Percentiles rank a stretch among this genome's conserved stretches.
These are phyloP conservation scores for Marsdenia floribunda DNA, from an alignment of 257 asterid genomes.

Conservation along the genomic window DNA sequence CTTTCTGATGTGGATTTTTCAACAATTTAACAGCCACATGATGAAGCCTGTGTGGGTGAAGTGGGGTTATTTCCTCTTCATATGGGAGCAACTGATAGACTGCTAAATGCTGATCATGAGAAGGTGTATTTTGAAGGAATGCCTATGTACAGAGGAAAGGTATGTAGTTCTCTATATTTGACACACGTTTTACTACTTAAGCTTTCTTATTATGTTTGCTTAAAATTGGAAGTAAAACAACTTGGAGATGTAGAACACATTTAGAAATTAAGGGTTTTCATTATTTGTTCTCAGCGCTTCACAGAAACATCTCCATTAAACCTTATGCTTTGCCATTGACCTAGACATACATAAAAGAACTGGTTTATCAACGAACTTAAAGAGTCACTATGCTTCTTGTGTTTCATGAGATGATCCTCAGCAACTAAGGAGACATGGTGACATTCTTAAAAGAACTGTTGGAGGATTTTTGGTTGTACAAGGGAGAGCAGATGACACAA, in stretches of 20 bases:
- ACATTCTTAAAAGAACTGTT: conserved; percentile 60
- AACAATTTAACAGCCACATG: conserved; percentile 52
- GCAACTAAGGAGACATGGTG: conserved; percentile 96
- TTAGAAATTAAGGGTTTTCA: not conserved
- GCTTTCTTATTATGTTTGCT: not conserved
- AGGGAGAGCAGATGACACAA: conserved; percentile 96
- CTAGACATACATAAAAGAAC: not conserved
- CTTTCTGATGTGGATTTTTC: conserved; percentile 6
- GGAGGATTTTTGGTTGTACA: conserved; percentile 69
- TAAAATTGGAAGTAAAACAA: not conserved
- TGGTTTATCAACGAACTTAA: too few species aligned
- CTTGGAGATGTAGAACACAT: not conserved
- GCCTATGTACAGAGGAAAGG: conserved; percentile 81
- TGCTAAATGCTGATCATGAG: conserved; percentile 84
- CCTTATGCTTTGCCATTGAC: not conserved
- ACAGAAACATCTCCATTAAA: not conserved
- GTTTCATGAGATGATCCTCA: conserved; percentile 18
- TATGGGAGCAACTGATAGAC: conserved; percentile 77
- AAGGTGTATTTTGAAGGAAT: conserved; percentile 85
- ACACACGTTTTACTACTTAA: not conserved
- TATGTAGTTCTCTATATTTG: conserved; percentile 22
- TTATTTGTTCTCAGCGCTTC: not conserved
- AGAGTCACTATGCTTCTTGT: not conserved
- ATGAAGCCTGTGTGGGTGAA: conserved; percentile 78
- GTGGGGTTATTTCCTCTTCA: conserved; percentile 66